phyloP scores from a whole-genome alignment of 2,329 filamentous ascomycete genomes.

The Ilyonectria robusta region DNA sequence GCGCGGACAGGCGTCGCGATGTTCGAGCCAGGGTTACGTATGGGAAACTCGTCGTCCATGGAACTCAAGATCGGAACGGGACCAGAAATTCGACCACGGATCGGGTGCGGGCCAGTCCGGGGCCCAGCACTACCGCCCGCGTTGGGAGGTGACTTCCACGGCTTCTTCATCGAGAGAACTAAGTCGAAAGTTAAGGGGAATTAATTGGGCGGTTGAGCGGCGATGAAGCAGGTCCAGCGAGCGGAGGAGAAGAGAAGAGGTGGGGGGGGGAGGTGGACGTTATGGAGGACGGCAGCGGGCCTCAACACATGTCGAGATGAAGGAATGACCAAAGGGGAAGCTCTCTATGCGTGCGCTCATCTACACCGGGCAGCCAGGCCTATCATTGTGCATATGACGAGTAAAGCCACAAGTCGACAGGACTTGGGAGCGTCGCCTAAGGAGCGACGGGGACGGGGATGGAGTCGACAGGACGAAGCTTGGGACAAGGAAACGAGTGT shows the following conservation, averaged over 20 bases:
- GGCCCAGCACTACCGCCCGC: constrained; percentile 46
- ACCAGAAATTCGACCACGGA: constrained; percentile 73
- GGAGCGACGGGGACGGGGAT: constrained; percentile 20
- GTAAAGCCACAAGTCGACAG: constrained; percentile 26
- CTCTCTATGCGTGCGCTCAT: constrained; percentile 43
- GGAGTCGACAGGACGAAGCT: constrained; percentile 25
- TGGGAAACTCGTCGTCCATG: constrained; percentile 68
- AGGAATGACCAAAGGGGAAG: constrained; percentile 39
- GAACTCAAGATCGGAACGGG: constrained; percentile 69
- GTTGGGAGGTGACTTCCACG: constrained; percentile 63
- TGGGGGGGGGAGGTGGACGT: constrained; percentile 33
- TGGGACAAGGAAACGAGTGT: constrained; percentile 42
- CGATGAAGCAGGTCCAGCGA: constrained; percentile 25
- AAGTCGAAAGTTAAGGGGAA: constrained; percentile 7
- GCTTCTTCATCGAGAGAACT: constrained; percentile 54
- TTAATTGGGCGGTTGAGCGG: constrained; percentile 23
- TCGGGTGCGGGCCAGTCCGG: constrained; percentile 57
- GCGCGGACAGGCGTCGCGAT: constrained; percentile 52
- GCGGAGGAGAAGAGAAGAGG: constrained; percentile 33
- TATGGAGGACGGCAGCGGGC: constrained; percentile 33
- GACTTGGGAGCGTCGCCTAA: constrained; percentile 29
- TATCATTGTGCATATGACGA: constrained; percentile 37
- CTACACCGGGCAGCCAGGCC: constrained; percentile 46
- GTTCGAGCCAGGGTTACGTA: constrained; percentile 58
- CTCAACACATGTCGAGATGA: constrained; percentile 41